Conservation (phyloP, 768 basidiomycete species). For the Hebeloma cylindrosporum region DNA sequence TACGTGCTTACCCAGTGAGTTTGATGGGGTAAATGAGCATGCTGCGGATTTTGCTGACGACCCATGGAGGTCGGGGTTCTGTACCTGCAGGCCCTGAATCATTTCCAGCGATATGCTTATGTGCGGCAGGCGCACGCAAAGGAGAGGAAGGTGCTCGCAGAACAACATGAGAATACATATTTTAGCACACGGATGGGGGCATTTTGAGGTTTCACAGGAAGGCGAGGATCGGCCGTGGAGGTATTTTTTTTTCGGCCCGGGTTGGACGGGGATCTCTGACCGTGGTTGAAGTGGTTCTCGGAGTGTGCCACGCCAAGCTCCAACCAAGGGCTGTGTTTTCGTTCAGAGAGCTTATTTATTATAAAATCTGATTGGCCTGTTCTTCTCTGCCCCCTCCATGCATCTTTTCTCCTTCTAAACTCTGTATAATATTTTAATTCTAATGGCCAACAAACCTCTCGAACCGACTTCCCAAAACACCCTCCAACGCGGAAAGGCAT, state of each 20-base stretch:
- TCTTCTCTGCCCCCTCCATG: slow-evolving; percentile 27
- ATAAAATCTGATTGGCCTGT: slow-evolving; percentile 15
- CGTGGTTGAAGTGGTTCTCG: too few relatives aligned
- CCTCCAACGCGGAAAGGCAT: slow-evolving; percentile 69
- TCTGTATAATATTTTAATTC: slow-evolving; percentile 35
- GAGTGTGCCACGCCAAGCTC: too few relatives aligned
- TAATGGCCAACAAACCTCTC: slow-evolving; percentile 52
- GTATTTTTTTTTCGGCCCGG: slow-evolving; percentile 25
- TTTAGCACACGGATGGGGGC: too few relatives aligned
- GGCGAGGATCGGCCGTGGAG: slow-evolving; percentile 17
- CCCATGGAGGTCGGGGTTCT: slow-evolving; percentile 68
- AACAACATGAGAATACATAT: slow-evolving; percentile 24
- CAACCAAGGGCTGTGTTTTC: background rate
- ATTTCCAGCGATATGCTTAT: slow-evolving; percentile 88
- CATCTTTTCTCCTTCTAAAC: slow-evolving; percentile 8
- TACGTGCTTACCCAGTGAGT: slow-evolving; percentile 74
- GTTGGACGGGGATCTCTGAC: too few relatives aligned
- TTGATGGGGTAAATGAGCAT: slow-evolving; percentile 11
- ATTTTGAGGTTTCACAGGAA: slow-evolving; percentile 19
- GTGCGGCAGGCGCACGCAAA: slow-evolving; percentile 76
- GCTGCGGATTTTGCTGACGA: slow-evolving; percentile 5
- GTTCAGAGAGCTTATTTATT: background rate
- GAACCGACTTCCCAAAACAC: slow-evolving; percentile 40
- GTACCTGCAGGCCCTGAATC: slow-evolving; percentile 77
- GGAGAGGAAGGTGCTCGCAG: slow-evolving; percentile 36